Conservation (phyloP, 176 grass and related monocot species). For the Pontederia paniculata region DNA sequence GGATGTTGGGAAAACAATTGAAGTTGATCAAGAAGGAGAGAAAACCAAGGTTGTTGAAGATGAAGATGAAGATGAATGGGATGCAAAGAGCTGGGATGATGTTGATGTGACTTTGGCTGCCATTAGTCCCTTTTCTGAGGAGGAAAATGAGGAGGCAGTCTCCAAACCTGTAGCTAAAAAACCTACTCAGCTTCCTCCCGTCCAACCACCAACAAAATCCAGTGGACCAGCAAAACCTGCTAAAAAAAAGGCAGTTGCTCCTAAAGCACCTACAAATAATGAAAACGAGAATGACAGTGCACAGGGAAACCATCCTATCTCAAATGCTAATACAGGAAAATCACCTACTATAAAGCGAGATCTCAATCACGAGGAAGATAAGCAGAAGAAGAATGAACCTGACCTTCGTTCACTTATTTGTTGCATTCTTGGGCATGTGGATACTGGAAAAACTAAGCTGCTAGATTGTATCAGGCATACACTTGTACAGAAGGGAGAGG, state of each 20-base stretch:
- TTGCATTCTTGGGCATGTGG: conserved; percentile 91
- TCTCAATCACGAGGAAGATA: conserved; percentile 28
- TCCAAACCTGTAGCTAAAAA: conserved; percentile 38
- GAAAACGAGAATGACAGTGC: conserved; percentile 21
- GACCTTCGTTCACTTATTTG: conserved; percentile 87
- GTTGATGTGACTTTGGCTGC: conserved; percentile 69
- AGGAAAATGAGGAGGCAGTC: conserved; percentile 41
- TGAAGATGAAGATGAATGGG: conserved; percentile 84
- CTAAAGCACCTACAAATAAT: conserved; percentile 34
- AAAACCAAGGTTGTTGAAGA: conserved; percentile 44
- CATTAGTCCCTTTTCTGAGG: conserved; percentile 47
- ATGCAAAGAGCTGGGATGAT: conserved; percentile 97
- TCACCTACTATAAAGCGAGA: conserved; percentile 32
- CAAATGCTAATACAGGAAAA: conserved; percentile 44
- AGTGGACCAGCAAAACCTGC: conserved; percentile 25
- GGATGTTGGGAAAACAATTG: conserved; percentile 46
- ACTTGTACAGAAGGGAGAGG: conserved; percentile 90
- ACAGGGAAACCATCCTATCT: conserved; percentile 13
- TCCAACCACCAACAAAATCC: conserved; percentile 33
- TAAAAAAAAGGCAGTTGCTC: conserved; percentile 48
- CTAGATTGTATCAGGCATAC: conserved; percentile 79
- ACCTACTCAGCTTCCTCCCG: conserved; percentile 13
- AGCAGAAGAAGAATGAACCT: conserved; percentile 24
- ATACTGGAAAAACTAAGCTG: conserved; percentile 93
- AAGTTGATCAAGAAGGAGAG: conserved; percentile 50